Conservation (phyloP, 192 early-diverging fungal species). For the Podila epicladia region DNA sequence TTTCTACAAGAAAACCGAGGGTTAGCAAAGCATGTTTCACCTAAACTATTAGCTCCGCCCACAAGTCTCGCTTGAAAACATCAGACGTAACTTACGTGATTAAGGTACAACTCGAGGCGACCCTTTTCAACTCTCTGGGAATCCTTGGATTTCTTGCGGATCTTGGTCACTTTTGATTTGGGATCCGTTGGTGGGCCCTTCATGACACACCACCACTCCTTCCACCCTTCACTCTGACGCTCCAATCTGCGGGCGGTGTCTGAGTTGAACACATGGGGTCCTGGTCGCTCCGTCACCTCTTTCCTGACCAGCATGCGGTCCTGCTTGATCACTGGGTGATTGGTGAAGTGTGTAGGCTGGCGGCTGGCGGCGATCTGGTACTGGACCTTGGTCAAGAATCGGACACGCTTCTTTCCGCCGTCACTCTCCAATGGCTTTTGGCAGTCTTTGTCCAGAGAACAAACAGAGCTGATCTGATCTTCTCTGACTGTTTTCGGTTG, state of each 20-base stretch:
- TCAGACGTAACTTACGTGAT: slow-evolving; percentile 26
- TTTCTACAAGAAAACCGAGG: slow-evolving; percentile 17
- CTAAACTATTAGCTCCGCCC: not conserved
- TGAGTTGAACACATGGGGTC: slow-evolving; percentile 41
- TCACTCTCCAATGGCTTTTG: not conserved
- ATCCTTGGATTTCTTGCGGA: slow-evolving; percentile 11
- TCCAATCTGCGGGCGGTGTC: slow-evolving; percentile 28
- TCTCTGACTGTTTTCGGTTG: not conserved
- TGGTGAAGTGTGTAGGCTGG: slow-evolving; percentile 9
- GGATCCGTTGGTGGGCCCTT: slow-evolving; percentile 14
- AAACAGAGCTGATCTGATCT: slow-evolving; percentile 7
- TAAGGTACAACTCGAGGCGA: slow-evolving; percentile 44
- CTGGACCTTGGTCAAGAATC: slow-evolving; percentile 45
- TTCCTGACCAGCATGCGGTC: slow-evolving; percentile 41
- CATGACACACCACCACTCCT: slow-evolving; percentile 50
- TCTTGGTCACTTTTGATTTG: slow-evolving; percentile 17
- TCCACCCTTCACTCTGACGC: slow-evolving; percentile 37
- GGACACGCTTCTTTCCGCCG: slow-evolving; percentile 24
- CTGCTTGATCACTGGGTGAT: slow-evolving; percentile 30
- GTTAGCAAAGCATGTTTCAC: not conserved
- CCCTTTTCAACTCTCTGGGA: slow-evolving; percentile 22
- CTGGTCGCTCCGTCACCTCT: slow-evolving; percentile 35
- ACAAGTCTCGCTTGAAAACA: not conserved
- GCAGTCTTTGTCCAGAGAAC: slow-evolving; percentile 32
- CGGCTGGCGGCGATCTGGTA: slow-evolving; percentile 22